Evolutionary conservation across 495 filamentous ascomycete species (phyloP).

Genomic region (Podospora pseudopauciseta): DNA sequence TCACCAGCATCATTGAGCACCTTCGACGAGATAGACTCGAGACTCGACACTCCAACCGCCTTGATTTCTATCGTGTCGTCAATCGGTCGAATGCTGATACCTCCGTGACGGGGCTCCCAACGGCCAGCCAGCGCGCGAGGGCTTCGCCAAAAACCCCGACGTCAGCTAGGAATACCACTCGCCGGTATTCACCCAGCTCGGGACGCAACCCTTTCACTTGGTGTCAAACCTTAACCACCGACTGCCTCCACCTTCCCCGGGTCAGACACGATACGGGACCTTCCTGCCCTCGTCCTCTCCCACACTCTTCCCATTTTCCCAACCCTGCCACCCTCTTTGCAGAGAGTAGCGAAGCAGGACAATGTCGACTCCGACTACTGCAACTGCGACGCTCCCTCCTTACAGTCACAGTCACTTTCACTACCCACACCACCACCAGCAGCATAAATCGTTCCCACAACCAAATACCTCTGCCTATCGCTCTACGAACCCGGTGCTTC

Average conservation of each 20-base stretch:
- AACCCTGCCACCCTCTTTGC: slow-evolving; percentile 5
- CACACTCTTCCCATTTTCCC: slow-evolving; percentile 5
- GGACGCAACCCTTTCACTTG: slow-evolving; percentile 3
- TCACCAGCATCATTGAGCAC: neutral
- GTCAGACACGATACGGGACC: neutral
- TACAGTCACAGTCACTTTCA: slow-evolving; percentile 63
- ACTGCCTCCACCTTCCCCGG: slow-evolving; percentile 13
- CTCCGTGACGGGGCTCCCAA: neutral
- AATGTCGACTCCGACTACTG: slow-evolving; percentile 86
- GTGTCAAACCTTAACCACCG: slow-evolving; percentile 22
- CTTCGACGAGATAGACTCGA: neutral
- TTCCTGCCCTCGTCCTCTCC: slow-evolving; percentile 10
- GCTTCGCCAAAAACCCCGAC: slow-evolving; percentile 6
- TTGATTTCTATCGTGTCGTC: neutral
- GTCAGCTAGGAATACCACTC: slow-evolving; percentile 10
- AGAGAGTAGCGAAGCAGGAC: slow-evolving; percentile 20
- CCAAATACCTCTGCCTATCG: slow-evolving; percentile 48
- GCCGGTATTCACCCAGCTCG: neutral
- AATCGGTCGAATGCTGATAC: neutral
- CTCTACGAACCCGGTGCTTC: slow-evolving; percentile 47
- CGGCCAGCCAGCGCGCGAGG: neutral
- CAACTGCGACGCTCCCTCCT: slow-evolving; percentile 67
- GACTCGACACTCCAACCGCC: neutral
- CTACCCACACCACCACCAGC: slow-evolving; percentile 67
- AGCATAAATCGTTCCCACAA: slow-evolving; percentile 33